Conservation (phyloP, 164 flowering plant genomes). For the Cinnamomum chago region DNA sequence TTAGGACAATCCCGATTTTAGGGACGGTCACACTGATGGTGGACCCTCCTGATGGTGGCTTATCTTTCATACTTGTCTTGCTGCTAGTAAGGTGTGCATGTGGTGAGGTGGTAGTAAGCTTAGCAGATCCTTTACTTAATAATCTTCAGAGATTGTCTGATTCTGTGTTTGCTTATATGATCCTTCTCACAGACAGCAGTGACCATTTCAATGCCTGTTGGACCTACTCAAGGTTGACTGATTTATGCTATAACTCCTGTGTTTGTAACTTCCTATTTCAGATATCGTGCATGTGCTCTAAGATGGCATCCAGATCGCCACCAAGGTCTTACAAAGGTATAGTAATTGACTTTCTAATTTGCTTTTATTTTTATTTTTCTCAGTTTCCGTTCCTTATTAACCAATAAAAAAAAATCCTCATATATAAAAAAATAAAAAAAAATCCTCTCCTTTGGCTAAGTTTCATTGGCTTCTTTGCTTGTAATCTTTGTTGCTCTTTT, state of each 20-base stretch:
- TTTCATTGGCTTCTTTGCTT: too few species aligned
- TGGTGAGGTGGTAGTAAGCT: not conserved
- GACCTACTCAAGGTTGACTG: too few species aligned
- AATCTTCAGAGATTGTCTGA: not conserved
- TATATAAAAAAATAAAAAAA: too few species aligned
- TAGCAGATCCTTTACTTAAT: not conserved
- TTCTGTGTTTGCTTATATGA: not conserved
- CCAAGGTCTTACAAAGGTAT: conserved; percentile 82
- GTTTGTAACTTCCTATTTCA: conserved; percentile 20
- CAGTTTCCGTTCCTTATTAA: too few species aligned
- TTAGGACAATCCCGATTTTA: too few species aligned
- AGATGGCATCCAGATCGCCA: conserved; percentile 99
- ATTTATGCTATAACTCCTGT: not conserved
- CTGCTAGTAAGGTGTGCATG: not conserved
- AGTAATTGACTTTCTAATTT: not conserved
- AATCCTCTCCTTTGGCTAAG: too few species aligned
- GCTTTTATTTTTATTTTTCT: not conserved
- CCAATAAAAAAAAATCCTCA: too few species aligned
- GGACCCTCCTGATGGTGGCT: not conserved
- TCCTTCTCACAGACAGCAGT: conserved; percentile 1
- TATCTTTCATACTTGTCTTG: too few species aligned
- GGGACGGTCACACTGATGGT: not conserved
- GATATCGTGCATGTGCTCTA: conserved; percentile 85
- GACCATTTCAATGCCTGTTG: not conserved
- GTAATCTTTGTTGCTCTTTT: too few species aligned